phyloP scores from a whole-genome alignment of 148 eudicot species.

The Rhododendron ferrugineum region DNA sequence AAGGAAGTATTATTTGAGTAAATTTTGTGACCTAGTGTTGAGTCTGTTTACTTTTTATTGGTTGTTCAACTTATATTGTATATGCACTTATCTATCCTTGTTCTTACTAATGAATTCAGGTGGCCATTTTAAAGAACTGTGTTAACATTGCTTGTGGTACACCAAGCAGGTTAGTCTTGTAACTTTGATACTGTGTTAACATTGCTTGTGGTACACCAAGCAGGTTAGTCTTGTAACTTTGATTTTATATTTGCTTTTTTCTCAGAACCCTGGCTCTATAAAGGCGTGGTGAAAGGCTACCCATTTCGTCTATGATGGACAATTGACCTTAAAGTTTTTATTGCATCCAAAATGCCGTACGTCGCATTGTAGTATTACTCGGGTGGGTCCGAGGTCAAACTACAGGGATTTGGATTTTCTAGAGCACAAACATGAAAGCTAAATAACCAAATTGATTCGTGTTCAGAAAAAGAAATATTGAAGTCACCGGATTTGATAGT shows the following conservation, averaged over 20 bases:
- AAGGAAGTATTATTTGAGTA: not conserved
- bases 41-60: not conserved
- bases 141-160: constrained; percentile 62
- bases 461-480: too few species aligned
- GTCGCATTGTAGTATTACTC: not conserved
- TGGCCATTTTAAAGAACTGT: constrained; percentile 57
- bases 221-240: constrained; percentile 42
- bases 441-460: not conserved
- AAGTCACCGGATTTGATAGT: too few species aligned
- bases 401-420: not conserved
- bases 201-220: constrained; percentile 90
- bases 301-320: not conserved
- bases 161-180: too few species aligned
- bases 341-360: not conserved
- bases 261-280: not conserved
- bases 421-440: not conserved
- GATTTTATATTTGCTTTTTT: not conserved
- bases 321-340: not conserved
- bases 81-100: not conserved
- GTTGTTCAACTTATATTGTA: not conserved
- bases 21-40: too few species aligned
- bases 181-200: too few species aligned
- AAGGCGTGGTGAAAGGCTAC: not conserved
- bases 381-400: not conserved
- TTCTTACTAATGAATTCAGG: constrained; percentile 32